phyloP scores from a whole-genome alignment of 768 basidiomycete species.

The Dentipellis fragilis region DNA sequence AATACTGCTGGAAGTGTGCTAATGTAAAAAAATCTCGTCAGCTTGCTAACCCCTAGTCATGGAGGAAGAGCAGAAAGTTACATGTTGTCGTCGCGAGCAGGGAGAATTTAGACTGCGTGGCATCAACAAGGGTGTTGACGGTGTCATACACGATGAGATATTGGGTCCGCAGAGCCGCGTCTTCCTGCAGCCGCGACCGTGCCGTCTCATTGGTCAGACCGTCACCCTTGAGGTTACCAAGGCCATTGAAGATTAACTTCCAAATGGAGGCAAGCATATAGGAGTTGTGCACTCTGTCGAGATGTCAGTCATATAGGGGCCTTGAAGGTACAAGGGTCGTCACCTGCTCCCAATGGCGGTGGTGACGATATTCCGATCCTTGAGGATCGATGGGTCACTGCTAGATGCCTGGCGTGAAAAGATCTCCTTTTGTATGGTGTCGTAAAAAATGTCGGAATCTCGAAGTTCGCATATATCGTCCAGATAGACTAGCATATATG shows the following conservation, averaged over 20 bases:
- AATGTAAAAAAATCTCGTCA: background rate
- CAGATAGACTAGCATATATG: constrained; percentile 37
- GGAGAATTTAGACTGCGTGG: constrained; percentile 57
- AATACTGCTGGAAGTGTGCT: constrained; percentile 70
- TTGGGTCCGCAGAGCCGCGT: constrained; percentile 39
- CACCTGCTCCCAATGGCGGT: constrained; percentile 15
- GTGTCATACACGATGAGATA: constrained; percentile 62
- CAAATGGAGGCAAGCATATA: constrained; percentile 80
- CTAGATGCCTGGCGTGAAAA: constrained; percentile 33
- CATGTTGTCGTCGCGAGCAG: constrained; percentile 61
- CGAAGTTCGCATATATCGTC: constrained; percentile 62
- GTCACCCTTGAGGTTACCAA: constrained; percentile 43
- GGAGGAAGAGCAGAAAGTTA: constrained; percentile 25
- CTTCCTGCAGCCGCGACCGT: constrained; percentile 41
- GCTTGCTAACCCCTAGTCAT: background rate
- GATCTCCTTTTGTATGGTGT: constrained; percentile 48
- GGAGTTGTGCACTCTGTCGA: constrained; percentile 62
- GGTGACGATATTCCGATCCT: constrained; percentile 6
- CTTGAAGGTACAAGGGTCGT: background rate
- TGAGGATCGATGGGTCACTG: constrained; percentile 1
- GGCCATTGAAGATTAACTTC: constrained; percentile 55
- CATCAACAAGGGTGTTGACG: constrained; percentile 46
- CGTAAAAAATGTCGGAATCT: constrained; percentile 53
- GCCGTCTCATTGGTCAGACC: constrained; percentile 46
- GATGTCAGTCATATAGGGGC: background rate